A percentile compares a stretch with the other conserved stretches of the same genome.
These are phyloP conservation scores for Letharia lupina DNA, from an alignment of 495 filamentous ascomycete genomes.

Conservation along the genomic window DNA sequence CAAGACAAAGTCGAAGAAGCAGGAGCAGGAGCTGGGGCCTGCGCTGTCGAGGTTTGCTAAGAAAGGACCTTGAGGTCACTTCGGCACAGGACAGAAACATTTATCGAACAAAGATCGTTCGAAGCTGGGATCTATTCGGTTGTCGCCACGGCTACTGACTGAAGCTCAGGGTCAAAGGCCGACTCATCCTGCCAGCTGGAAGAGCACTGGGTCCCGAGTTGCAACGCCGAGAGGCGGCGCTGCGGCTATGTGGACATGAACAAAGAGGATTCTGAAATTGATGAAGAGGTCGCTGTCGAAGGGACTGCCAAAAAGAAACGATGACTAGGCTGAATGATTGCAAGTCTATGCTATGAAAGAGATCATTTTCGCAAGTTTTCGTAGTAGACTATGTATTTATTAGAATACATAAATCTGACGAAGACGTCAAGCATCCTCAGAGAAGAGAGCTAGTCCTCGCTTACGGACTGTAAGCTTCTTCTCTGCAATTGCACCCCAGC, in stretches of 20 bases:
- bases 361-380: neutral
- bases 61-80: slow-evolving; percentile 37
- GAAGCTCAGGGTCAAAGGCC: neutral
- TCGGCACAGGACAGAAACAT: neutral
- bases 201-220: neutral
- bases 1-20: slow-evolving; percentile 54
- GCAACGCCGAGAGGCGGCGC: neutral
- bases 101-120: neutral
- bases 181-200: neutral
- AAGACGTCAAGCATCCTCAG: neutral
- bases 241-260: neutral
- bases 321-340: neutral
- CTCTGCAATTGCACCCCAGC: neutral
- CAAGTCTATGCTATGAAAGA: neutral
- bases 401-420: neutral
- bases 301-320: neutral
- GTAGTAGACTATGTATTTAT: neutral
- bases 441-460: neutral
- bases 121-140: neutral
- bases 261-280: neutral
- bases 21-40: slow-evolving; percentile 57
- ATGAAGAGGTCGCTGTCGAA: neutral
- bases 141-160: neutral
- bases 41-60: slow-evolving; percentile 61
- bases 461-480: neutral